Evolutionary conservation across 1,284 basidiomycete species (phyloP), one percentile per base, ranked within the genome.

Genomic region (Sanghuangporus sanghuang): DNA sequence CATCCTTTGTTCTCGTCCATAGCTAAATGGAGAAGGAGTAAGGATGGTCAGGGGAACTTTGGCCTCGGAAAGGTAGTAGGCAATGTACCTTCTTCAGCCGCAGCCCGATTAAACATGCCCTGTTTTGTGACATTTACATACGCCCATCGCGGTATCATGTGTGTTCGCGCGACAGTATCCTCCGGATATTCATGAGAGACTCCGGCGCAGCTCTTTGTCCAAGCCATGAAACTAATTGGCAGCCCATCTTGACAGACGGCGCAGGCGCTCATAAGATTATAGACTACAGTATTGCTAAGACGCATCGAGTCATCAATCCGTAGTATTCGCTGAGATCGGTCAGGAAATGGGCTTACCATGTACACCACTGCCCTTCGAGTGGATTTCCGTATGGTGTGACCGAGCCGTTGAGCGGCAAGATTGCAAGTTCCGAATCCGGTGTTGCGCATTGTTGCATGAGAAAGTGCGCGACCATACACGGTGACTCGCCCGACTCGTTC

Each of bases 201-300:
- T 27, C n/a, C n/a, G 16, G 18, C 32, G 38, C 64, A 64, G 35
- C 23, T 11, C 12, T 35, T 35, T 6, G 59, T 61, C 64, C 64
- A 64, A 1, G 44, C n/a, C 6, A 21, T 16, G 38, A 50, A 61
- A 18, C 39, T 40, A 6, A 54, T 52, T 6, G 59, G 48, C 11
- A n/a, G 7, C 1, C 55, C 54, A n/a, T 48, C 64, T 23, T 64
- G 64, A 16, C 64, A 64, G 14, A 61, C 39, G 35, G 59, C 59
- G 38, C 64, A 64, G 16, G 59, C 64, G 36, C 60, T 64, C 40
- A 61, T 53, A 21, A 64, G 64, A 39, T 64, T 64, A 59, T 61
- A 64, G 12, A 61, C 48, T 11, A 64, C 64, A 32, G 53, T 64
- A 52, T 64, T 64, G 55, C 64, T 64, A 46, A 7, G 8, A 35